A percentile compares a stretch with the other conserved stretches of the same genome.
Evolutionary conservation across 1,139 yeast genomes (phyloP).

Genomic region (Yamadazyma mexicana): DNA sequence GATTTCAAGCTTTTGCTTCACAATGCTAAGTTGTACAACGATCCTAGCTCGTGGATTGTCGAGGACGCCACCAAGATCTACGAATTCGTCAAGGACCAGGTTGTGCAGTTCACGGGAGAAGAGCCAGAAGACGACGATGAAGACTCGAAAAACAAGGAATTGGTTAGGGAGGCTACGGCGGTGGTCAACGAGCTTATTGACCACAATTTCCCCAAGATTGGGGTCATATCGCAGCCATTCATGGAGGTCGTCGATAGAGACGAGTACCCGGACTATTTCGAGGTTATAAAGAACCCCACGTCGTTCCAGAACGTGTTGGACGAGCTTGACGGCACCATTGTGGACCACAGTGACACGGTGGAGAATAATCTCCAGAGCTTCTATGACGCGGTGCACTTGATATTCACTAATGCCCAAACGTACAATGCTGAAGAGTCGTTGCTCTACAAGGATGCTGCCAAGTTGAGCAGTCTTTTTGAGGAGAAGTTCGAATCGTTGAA

Average conservation of each 20-base stretch:
- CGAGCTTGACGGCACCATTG: constrained; percentile 41
- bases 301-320: constrained; percentile 49
- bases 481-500: constrained; percentile 29
- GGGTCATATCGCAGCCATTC: constrained; percentile 55
- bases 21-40: constrained; percentile 65
- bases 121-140: constrained; percentile 5
- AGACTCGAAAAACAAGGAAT: constrained; percentile 11
- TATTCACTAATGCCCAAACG: constrained; percentile 57
- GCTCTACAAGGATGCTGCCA: constrained; percentile 56
- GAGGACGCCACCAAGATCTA: constrained; percentile 48
- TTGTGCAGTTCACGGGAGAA: constrained; percentile 25
- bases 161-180: constrained; percentile 24
- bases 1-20: constrained; percentile 59
- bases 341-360: constrained; percentile 25
- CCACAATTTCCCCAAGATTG: constrained; percentile 44
- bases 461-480: constrained; percentile 37
- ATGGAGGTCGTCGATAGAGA: constrained; percentile 55
- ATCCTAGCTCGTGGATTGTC: constrained; percentile 62
- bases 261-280: constrained; percentile 61
- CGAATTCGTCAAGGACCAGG: constrained; percentile 45
- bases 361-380: constrained; percentile 48
- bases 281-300: constrained; percentile 55
- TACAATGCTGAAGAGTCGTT: constrained; percentile 58
- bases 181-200: constrained; percentile 38
- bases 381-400: constrained; percentile 46